Evolutionary conservation across 1,139 yeast species (phyloP).

Genomic region (Hyphopichia burtonii): DNA sequence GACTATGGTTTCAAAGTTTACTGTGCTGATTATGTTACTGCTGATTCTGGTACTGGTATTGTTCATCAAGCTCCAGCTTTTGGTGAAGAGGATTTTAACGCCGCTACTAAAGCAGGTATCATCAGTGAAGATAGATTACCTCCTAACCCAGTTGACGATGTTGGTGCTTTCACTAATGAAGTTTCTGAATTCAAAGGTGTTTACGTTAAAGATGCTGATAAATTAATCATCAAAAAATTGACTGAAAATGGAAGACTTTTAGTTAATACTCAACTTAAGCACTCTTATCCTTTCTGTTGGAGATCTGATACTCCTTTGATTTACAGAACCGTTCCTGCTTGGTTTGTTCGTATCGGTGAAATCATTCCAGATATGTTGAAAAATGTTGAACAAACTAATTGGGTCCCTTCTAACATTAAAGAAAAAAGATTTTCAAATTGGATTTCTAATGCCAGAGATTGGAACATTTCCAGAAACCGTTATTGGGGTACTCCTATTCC

Average conservation of each 20-base stretch:
- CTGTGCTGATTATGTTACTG: slow-evolving; percentile 79
- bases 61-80: slow-evolving; percentile 98
- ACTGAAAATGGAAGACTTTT: slow-evolving; percentile 76
- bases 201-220: slow-evolving; percentile 95
- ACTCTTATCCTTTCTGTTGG: slow-evolving; percentile 99
- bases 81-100: slow-evolving; percentile 97
- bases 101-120: slow-evolving; percentile 72
- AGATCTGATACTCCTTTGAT: slow-evolving; percentile 97
- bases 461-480: slow-evolving; percentile 98
- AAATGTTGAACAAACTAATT: slow-evolving; percentile 80
- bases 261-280: slow-evolving; percentile 80
- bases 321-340: slow-evolving; percentile 95
- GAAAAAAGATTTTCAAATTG: slow-evolving; percentile 96
- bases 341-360: slow-evolving; percentile 92
- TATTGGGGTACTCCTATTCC: slow-evolving; percentile 99
- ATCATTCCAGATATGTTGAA: slow-evolving; percentile 86
- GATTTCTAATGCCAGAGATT: slow-evolving; percentile 98
- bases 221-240: slow-evolving; percentile 78
- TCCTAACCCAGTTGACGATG: slow-evolving; percentile 93
- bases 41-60: slow-evolving; percentile 97
- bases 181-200: slow-evolving; percentile 77
- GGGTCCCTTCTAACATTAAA: slow-evolving; percentile 92
- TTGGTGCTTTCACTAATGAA: slow-evolving; percentile 75
- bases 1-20: slow-evolving; percentile 81
- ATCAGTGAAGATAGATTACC: slow-evolving; percentile 67